Conservation (phyloP, 2,329 filamentous ascomycete species). For the Aureobasidium uvarum region DNA sequence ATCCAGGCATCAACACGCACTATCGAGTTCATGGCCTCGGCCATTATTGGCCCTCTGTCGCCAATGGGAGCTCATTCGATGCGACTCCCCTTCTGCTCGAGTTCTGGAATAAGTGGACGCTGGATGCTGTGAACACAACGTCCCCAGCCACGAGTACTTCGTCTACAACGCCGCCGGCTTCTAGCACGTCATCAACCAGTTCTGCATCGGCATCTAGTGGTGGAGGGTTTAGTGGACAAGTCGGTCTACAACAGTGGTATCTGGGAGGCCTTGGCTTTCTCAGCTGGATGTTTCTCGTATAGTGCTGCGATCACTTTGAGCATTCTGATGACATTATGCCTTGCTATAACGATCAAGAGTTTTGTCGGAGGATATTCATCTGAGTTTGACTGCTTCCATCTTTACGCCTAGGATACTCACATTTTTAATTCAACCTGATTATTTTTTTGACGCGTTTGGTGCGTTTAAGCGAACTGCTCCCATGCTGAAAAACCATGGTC, state of each 20-base stretch:
- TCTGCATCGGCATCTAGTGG: not conserved
- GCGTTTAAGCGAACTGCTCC: too few species aligned
- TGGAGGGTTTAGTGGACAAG: not conserved
- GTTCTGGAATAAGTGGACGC: constrained; percentile 32
- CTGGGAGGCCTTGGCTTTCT: not conserved
- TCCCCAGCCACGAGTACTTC: not conserved
- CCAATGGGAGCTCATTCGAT: constrained; percentile 26
- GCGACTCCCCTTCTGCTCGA: constrained; percentile 32
- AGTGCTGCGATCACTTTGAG: not conserved
- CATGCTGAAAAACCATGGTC: too few species aligned
- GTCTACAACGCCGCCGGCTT: not conserved
- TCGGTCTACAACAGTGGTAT: not conserved
- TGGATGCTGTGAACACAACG: constrained; percentile 16
- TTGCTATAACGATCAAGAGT: not conserved
- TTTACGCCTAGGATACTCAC: too few species aligned
- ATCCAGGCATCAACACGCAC: constrained; percentile 40
- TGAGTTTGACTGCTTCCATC: not conserved
- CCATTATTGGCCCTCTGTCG: constrained; percentile 44
- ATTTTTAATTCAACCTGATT: too few species aligned
- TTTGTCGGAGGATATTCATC: not conserved
- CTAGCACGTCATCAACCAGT: not conserved
- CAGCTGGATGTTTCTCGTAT: not conserved
- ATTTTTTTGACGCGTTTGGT: too few species aligned
- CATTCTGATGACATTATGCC: not conserved
- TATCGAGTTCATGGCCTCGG: constrained; percentile 42